Evolutionary conservation across 257 asterid species (phyloP), one percentile per base, ranked within the genome.

Genomic region (Knoxia roxburghii): DNA sequence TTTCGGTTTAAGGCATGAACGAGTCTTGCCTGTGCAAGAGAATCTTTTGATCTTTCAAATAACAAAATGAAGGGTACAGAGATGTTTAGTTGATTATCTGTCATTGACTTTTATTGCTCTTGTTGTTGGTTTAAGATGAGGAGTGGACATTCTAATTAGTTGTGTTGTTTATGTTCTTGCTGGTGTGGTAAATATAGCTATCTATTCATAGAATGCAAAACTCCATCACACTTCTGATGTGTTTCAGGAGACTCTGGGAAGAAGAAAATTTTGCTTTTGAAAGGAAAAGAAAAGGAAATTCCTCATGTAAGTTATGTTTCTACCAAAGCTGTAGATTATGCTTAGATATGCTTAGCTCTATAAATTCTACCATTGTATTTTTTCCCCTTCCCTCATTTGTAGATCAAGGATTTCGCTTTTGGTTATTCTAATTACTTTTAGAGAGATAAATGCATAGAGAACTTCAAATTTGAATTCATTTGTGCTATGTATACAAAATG

Each of bases 271-370:
- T 60, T 88, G 76, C 96, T 91, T 70, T 69, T 86, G 80, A 91
- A 86, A 76, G 95, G 95, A 69, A 88, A 86, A 83, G 96, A 87
- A 76, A 90, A 82, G 72, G 95, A 83, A 81, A 75, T 79, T 76
- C 81, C 87, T 68, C 66, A 69, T 62, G 97, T 91, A 79, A 88
- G 96, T 67, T 68, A 45, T 68, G 20, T 71, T 30, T 63, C 65
- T 46, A n/a, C 15, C 18, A 18, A 65, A 64, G 18, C 54, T 64
- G 68, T 29, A 21, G 60, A 52, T 27, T 43, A 33, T 50, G 23
- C 20, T n/a, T 0, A n/a, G n/a, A n/a, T n/a, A n/a, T n/a, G n/a
- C n/a, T n/a, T n/a, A n/a, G n/a, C n/a, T n/a, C n/a, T n/a, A n/a
- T n/a, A n/a, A n/a, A n/a, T n/a, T n/a, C n/a, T n/a, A n/a, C n/a